Percentiles rank a stretch among this genome's conserved stretches.
Conservation (phyloP, 2,329 filamentous ascomycete genomes). For the Blastomyces silverae region DNA sequence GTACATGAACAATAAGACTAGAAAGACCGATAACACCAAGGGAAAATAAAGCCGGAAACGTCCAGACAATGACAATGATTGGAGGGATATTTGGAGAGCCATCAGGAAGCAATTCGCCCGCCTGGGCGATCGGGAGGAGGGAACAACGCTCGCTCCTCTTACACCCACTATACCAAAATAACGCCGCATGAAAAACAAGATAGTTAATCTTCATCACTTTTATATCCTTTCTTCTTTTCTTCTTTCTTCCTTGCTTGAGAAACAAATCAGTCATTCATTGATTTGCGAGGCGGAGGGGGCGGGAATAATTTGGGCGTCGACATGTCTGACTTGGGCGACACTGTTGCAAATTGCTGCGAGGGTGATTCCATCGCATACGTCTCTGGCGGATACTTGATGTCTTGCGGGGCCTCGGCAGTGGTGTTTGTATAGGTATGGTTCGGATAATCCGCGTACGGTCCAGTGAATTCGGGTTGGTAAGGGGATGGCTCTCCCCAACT, state of each 20-base stretch:
- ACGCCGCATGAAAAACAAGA: neutral
- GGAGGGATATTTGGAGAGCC: neutral
- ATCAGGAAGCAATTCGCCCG: neutral
- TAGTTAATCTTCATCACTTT: neutral
- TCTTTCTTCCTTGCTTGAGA: neutral
- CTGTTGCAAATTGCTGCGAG: constrained; percentile 7
- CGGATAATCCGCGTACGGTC: constrained; percentile 9
- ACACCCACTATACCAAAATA: neutral
- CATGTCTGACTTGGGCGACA: neutral
- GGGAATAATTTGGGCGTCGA: neutral
- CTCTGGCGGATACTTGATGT: constrained; percentile 21
- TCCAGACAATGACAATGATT: neutral
- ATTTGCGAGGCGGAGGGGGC: constrained; percentile 9
- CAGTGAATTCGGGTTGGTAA: constrained; percentile 11
- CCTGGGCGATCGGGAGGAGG: neutral
- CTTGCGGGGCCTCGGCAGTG: constrained; percentile 13
- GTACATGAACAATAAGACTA: neutral
- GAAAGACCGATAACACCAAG: constrained; percentile 1
- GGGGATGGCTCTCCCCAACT: constrained; percentile 23
- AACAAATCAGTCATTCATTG: neutral
- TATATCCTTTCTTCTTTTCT: neutral
- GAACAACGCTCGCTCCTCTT: neutral
- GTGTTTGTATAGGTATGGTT: constrained; percentile 6
- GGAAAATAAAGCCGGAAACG: neutral
- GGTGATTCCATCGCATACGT: constrained; percentile 18